These are phyloP conservation scores for Styphnolobium japonicum DNA, from an alignment of 306 rosid genomes.

Conservation along the genomic window DNA sequence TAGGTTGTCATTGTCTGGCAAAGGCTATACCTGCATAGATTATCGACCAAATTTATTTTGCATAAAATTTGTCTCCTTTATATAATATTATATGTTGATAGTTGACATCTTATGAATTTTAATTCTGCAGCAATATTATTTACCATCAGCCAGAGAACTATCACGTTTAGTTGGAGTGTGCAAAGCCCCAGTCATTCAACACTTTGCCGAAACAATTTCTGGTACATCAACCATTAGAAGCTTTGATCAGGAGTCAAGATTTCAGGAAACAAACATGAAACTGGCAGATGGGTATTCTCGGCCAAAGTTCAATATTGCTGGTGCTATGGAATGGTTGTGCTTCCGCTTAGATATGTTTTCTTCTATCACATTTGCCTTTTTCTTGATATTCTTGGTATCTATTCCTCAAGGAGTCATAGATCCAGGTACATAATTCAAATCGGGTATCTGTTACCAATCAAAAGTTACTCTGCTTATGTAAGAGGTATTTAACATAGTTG, in stretches of 20 bases:
- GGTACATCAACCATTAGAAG: constrained; percentile 83
- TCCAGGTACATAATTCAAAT: constrained; percentile 54
- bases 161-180: constrained; percentile 76
- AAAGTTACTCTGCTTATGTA: neutral
- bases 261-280: constrained; percentile 65
- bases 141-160: constrained; percentile 78
- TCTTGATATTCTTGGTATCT: constrained; percentile 65
- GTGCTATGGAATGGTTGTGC: constrained; percentile 87
- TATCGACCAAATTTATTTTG: neutral
- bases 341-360: constrained; percentile 77
- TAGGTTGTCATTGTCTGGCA: neutral
- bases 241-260: constrained; percentile 76
- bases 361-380: constrained; percentile 62
- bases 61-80: neutral
- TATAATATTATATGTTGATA: neutral
- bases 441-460: neutral
- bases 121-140: constrained; percentile 65
- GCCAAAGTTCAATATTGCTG: constrained; percentile 61
- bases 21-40: neutral
- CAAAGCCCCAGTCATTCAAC: constrained; percentile 90
- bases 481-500: neutral
- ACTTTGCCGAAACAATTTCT: constrained; percentile 80
- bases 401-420: constrained; percentile 69
- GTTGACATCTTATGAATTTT: constrained; percentile 3
- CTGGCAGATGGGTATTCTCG: constrained; percentile 68